Conservation (phyloP, 1,284 basidiomycete genomes). For the Cutaneotrichosporon sp. region DNA sequence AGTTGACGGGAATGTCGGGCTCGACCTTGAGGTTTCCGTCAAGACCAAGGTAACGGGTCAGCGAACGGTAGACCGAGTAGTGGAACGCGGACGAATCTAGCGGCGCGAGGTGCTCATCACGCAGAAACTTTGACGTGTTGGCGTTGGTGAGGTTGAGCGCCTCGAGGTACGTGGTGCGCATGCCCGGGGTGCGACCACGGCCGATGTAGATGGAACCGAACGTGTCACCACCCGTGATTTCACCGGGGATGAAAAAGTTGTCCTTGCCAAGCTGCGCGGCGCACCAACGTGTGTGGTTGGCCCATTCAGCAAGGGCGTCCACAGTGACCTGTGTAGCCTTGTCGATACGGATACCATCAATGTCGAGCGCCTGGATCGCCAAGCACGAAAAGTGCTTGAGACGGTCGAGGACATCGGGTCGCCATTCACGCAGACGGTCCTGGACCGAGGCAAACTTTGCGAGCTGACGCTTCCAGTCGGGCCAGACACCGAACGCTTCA, state of each 20-base stretch:
- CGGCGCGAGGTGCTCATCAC: conserved; percentile 57
- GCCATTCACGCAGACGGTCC: conserved; percentile 87
- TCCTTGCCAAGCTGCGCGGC: conserved; percentile 65
- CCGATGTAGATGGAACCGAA: conserved; percentile 82
- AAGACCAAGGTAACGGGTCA: conserved; percentile 82
- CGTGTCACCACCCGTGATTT: conserved; percentile 88
- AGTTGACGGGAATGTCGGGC: conserved; percentile 73
- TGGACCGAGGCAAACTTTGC: conserved; percentile 91
- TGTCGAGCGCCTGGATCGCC: conserved; percentile 74
- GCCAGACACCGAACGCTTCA: conserved; percentile 90
- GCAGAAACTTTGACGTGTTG: conserved; percentile 70
- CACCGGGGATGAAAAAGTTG: conserved; percentile 83
- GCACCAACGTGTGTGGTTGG: conserved; percentile 64
- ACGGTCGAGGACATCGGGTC: conserved; percentile 65
- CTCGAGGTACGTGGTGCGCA: conserved; percentile 55
- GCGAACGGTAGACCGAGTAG: conserved; percentile 79
- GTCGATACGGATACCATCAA: conserved; percentile 89
- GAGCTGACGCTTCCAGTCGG: conserved; percentile 72
- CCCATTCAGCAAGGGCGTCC: conserved; percentile 70
- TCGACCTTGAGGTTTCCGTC: conserved; percentile 84
- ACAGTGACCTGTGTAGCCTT: conserved; percentile 87
- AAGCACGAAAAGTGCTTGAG: conserved; percentile 74
- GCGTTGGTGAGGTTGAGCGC: conserved; percentile 56
- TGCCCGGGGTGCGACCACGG: conserved; percentile 72
- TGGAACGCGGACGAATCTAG: conserved; percentile 81